Conservation (phyloP, 176 grass and related monocot genomes). For the Neostapfia colusana region DNA sequence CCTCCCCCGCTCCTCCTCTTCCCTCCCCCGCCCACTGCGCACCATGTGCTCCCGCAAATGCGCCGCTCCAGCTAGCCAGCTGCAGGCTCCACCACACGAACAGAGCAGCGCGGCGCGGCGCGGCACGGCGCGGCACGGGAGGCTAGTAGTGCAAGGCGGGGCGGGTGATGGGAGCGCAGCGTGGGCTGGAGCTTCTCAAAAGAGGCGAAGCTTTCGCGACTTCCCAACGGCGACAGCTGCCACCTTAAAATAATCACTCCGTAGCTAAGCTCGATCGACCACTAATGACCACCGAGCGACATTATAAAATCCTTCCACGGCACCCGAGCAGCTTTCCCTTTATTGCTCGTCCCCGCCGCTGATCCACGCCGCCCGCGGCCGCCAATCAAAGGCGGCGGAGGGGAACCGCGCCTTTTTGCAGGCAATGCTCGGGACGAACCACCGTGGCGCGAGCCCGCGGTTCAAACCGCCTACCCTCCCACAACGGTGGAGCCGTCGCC, state of each 20-base stretch:
- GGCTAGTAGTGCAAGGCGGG: neutral
- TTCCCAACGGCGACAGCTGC: conserved; percentile 47
- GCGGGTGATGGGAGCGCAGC: conserved; percentile 16
- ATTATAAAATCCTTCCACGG: conserved; percentile 31
- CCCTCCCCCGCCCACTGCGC: conserved; percentile 28
- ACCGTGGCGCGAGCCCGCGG: neutral
- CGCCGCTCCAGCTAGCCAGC: neutral
- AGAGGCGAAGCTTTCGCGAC: conserved; percentile 63
- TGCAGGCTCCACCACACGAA: neutral
- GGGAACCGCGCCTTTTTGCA: conserved; percentile 31
- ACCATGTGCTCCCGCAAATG: conserved; percentile 53
- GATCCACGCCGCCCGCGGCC: conserved; percentile 1
- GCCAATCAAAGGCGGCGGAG: neutral
- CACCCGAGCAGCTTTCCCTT: conserved; percentile 34
- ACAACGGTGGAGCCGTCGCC: conserved; percentile 9
- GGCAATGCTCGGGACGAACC: neutral
- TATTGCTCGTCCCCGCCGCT: conserved; percentile 15
- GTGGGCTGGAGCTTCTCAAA: conserved; percentile 74
- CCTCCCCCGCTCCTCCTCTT: neutral
- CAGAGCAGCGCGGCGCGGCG: conserved; percentile 12
- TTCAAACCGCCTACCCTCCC: conserved; percentile 24
- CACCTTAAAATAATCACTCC: conserved; percentile 49
- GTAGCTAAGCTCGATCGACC: conserved; percentile 7
- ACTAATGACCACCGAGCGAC: neutral
- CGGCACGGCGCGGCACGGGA: neutral